Conservation (phyloP, 768 basidiomycete species). For the Ramaria sp. region DNA sequence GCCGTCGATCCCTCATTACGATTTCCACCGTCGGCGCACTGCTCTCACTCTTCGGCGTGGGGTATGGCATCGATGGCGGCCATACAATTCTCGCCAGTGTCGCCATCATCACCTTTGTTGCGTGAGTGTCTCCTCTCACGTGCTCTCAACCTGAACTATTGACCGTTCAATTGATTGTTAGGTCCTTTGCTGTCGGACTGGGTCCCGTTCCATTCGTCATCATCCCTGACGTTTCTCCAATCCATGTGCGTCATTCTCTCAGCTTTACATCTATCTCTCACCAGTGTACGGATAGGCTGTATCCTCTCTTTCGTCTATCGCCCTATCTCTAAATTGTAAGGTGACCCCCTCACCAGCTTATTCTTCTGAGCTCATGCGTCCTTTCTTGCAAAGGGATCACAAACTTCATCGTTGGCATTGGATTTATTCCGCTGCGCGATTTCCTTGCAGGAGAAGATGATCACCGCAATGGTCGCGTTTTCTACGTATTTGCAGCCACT, state of each 20-base stretch:
- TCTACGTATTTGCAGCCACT: slow-evolving; percentile 68
- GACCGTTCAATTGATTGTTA: slow-evolving; percentile 18
- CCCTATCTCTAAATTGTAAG: slow-evolving; percentile 63
- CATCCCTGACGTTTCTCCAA: slow-evolving; percentile 80
- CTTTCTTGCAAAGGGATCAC: slow-evolving; percentile 47
- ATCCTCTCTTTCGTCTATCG: slow-evolving; percentile 69
- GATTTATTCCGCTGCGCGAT: slow-evolving; percentile 79
- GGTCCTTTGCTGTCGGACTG: slow-evolving; percentile 82
- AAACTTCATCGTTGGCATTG: slow-evolving; percentile 77
- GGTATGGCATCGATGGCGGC: slow-evolving; percentile 57
- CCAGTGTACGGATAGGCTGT: slow-evolving; percentile 41
- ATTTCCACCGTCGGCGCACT: slow-evolving; percentile 59
- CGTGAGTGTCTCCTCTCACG: slow-evolving; percentile 33
- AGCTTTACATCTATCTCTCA: slow-evolving; percentile 2
- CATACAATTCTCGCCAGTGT: slow-evolving; percentile 54
- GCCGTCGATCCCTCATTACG: slow-evolving; percentile 58
- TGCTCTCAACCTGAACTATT: background rate
- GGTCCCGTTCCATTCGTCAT: slow-evolving; percentile 92
- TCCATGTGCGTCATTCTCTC: slow-evolving; percentile 39
- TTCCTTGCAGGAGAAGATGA: slow-evolving; percentile 49
- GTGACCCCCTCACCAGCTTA: background rate
- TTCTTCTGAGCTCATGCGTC: slow-evolving; percentile 8
- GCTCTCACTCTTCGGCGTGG: slow-evolving; percentile 53
- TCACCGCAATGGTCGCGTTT: slow-evolving; percentile 56
- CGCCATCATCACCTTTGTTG: slow-evolving; percentile 71